phyloP scores from a whole-genome alignment of 2,329 filamentous ascomycete genomes.

The Alternaria novae-zelandiae region DNA sequence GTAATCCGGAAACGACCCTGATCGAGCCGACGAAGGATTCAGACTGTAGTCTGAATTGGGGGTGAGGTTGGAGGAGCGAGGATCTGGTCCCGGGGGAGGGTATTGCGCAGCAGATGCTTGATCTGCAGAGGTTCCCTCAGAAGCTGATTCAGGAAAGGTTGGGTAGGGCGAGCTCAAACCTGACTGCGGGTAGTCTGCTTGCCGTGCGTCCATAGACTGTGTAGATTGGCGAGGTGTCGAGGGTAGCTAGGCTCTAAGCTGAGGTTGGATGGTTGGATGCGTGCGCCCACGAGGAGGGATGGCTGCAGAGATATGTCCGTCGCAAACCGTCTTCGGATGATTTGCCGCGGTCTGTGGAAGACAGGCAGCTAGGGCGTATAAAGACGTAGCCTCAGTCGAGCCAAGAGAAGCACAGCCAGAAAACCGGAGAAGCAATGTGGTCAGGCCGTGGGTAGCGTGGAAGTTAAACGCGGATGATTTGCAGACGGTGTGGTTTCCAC shows the following conservation, averaged over 20 bases:
- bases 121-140: conserved; percentile 88
- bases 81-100: conserved; percentile 76
- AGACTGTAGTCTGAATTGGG: conserved; percentile 89
- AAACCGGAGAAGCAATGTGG: conserved; percentile 45
- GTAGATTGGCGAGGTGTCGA: conserved; percentile 38
- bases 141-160: conserved; percentile 66
- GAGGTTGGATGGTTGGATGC: conserved; percentile 38
- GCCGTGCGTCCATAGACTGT: conserved; percentile 62
- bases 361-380: conserved; percentile 31
- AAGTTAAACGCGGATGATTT: conserved; percentile 58
- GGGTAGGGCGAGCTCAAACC: conserved; percentile 62
- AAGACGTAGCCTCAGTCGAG: conserved; percentile 32
- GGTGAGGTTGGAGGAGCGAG: conserved; percentile 75
- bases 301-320: conserved; percentile 57
- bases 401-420: conserved; percentile 47
- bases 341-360: conserved; percentile 45
- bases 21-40: conserved; percentile 77
- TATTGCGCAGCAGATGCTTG: conserved; percentile 93
- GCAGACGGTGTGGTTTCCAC: conserved; percentile 52
- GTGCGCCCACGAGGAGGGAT: conserved; percentile 51
- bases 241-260: conserved; percentile 48
- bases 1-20: conserved; percentile 85
- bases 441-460: conserved; percentile 51
- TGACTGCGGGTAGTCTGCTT: conserved; percentile 61
- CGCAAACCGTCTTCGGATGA: conserved; percentile 46